Conservation (phyloP, 208 protist species). For the Acanthamoeba triangularis region DNA sequence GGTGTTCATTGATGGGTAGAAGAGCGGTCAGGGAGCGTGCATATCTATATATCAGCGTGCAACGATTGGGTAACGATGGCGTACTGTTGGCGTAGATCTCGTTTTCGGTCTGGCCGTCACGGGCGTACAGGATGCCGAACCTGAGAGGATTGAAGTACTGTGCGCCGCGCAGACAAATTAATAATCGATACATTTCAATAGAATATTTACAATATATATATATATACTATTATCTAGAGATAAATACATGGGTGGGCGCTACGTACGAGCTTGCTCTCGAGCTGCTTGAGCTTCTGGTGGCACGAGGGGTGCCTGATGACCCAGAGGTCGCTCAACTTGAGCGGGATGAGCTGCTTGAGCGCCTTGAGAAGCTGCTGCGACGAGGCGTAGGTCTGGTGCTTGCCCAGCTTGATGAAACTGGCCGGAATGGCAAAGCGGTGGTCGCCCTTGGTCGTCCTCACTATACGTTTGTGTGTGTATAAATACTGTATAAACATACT, state of each 20-base stretch:
- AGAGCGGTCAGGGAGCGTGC: too few relatives aligned
- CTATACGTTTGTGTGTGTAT: not conserved
- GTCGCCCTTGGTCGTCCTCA: slow-evolving; percentile 48
- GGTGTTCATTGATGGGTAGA: too few relatives aligned
- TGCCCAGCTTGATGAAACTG: slow-evolving; percentile 43
- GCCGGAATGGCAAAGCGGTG: slow-evolving; percentile 46
- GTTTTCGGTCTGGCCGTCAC: slow-evolving; percentile 36
- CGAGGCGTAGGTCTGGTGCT: slow-evolving; percentile 2
- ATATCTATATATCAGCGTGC: too few relatives aligned
- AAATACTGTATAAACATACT: not conserved
- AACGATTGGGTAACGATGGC: too few relatives aligned
- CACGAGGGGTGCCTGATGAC: slow-evolving; percentile 47
- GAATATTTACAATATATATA: not conserved
- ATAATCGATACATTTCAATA: too few relatives aligned
- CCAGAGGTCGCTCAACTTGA: slow-evolving; percentile 34
- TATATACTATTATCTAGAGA: too few relatives aligned
- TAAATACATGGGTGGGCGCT: not conserved
- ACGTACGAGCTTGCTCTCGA: slow-evolving; percentile 67
- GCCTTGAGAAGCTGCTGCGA: slow-evolving; percentile 48
- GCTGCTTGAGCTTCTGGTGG: slow-evolving; percentile 9
- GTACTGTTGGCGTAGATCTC: slow-evolving; percentile 67
- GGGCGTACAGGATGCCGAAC: slow-evolving; percentile 53
- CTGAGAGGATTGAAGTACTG: slow-evolving; percentile 46
- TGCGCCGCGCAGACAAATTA: not conserved
- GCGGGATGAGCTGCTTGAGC: slow-evolving; percentile 56